A percentile compares a stretch with the other conserved stretches of the same genome.
Evolutionary conservation across 2,329 filamentous ascomycete genomes (phyloP).

Genomic region (Plenodomus tracheiphilus): DNA sequence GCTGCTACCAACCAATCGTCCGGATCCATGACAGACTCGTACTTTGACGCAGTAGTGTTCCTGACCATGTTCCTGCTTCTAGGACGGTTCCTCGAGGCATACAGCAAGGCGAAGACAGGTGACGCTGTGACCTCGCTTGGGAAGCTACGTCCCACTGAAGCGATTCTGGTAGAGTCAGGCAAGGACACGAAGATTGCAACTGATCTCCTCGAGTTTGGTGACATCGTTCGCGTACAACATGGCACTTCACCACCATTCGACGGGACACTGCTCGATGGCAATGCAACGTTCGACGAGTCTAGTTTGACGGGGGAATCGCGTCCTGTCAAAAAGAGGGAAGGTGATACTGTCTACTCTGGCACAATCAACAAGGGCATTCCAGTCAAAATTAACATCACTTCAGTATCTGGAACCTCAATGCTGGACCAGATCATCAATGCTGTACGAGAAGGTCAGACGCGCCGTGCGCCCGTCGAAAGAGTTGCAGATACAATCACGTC

Average conservation of each 20-base stretch:
- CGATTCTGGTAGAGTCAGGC: slow-evolving; percentile 64
- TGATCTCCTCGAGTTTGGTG: slow-evolving; percentile 65
- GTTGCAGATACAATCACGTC: slow-evolving; percentile 73
- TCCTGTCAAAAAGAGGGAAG: slow-evolving; percentile 64
- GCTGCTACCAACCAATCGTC: slow-evolving; percentile 49
- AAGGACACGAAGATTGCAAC: slow-evolving; percentile 55
- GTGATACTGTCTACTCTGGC: slow-evolving; percentile 70
- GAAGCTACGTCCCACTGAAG: slow-evolving; percentile 76
- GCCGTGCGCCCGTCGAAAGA: slow-evolving; percentile 74
- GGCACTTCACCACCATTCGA: slow-evolving; percentile 86
- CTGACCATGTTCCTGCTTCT: slow-evolving; percentile 83
- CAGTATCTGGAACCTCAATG: slow-evolving; percentile 70
- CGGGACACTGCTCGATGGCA: slow-evolving; percentile 62
- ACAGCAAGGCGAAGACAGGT: slow-evolving; percentile 88
- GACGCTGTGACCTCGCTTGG: slow-evolving; percentile 81
- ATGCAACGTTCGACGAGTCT: slow-evolving; percentile 80
- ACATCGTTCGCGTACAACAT: slow-evolving; percentile 70
- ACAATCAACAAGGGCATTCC: slow-evolving; percentile 72
- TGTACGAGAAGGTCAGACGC: slow-evolving; percentile 76
- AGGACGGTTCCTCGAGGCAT: slow-evolving; percentile 77
- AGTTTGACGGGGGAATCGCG: slow-evolving; percentile 82
- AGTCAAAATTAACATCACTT: slow-evolving; percentile 65
- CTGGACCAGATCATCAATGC: slow-evolving; percentile 78
- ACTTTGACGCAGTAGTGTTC: slow-evolving; percentile 94
- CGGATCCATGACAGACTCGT: slow-evolving; percentile 51